These are phyloP conservation scores for Chlorella sp. DNA, from an alignment of 139 green algal genomes.

Conservation along the genomic window DNA sequence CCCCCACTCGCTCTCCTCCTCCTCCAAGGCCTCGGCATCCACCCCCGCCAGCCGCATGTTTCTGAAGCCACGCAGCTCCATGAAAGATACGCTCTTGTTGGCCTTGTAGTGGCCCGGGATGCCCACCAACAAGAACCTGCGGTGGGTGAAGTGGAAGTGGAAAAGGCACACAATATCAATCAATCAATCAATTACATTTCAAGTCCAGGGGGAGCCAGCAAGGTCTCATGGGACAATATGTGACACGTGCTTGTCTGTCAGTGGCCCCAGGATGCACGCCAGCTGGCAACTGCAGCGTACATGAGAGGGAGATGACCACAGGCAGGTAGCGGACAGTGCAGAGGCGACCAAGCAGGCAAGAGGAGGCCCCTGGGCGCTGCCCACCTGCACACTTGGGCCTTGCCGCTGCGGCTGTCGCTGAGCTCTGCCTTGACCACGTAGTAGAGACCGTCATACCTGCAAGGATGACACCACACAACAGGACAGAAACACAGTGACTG, in stretches of 20 bases:
- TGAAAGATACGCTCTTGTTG: constrained; percentile 32
- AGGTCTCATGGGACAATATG: too few species aligned
- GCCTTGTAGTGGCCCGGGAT: constrained; percentile 53
- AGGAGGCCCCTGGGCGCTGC: background rate
- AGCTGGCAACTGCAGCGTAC: background rate
- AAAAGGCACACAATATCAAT: background rate
- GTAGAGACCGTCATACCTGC: constrained; percentile 76
- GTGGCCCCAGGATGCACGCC: too few species aligned
- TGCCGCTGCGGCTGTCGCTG: background rate
- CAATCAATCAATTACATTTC: too few species aligned
- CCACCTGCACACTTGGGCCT: constrained; percentile 33
- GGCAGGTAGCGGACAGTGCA: background rate
- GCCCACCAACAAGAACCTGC: constrained; percentile 63
- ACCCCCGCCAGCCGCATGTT: constrained; percentile 27
- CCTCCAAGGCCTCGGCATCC: background rate
- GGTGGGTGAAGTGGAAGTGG: background rate
- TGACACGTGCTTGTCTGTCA: too few species aligned
- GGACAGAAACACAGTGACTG: too few species aligned
- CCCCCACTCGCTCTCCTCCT: background rate
- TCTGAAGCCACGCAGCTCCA: constrained; percentile 28
- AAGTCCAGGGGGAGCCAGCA: too few species aligned
- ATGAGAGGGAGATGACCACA: background rate
- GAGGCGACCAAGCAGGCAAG: background rate
- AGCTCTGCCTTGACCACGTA: constrained; percentile 42
- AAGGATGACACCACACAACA: background rate